Evolutionary conservation across 2,329 filamentous ascomycete genomes (phyloP).

Genomic region (Colletotrichum horii): DNA sequence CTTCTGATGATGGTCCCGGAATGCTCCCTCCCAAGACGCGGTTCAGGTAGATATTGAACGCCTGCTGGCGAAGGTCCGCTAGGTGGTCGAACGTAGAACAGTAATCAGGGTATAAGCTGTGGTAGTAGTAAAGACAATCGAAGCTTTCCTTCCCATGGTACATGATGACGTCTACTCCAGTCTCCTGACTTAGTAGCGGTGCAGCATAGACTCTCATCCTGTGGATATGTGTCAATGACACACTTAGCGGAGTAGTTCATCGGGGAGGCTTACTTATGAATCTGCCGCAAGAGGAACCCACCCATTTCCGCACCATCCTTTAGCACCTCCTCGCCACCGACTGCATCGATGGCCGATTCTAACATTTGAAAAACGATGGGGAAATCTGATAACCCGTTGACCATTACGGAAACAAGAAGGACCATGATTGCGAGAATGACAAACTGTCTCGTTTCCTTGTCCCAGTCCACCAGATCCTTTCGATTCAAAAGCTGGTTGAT

Average conservation of each 20-base stretch:
- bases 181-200: not conserved
- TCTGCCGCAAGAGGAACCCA: not conserved
- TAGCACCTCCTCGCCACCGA: slow-evolving; percentile 24
- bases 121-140: slow-evolving; percentile 10
- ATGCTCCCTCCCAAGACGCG: not conserved
- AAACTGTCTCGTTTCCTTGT: not conserved
- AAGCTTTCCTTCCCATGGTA: not conserved
- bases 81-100: not conserved
- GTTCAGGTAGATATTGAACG: slow-evolving; percentile 5
- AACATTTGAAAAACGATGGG: slow-evolving; percentile 29
- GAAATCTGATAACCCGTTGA: slow-evolving; percentile 31
- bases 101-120: not conserved
- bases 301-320: not conserved
- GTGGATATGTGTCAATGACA: not conserved
- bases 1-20: not conserved
- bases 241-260: not conserved
- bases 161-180: not conserved
- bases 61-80: slow-evolving; percentile 1
- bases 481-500: not conserved
- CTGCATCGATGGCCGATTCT: slow-evolving; percentile 28
- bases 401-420: slow-evolving; percentile 26
- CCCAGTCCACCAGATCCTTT: not conserved
- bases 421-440: slow-evolving; percentile 26
- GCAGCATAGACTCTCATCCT: slow-evolving; percentile 9
- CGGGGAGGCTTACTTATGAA: not conserved